A percentile compares a stretch with the other conserved stretches of the same genome.
phyloP scores from a whole-genome alignment of 2,329 filamentous ascomycete species.

The Diplodia seriata region DNA sequence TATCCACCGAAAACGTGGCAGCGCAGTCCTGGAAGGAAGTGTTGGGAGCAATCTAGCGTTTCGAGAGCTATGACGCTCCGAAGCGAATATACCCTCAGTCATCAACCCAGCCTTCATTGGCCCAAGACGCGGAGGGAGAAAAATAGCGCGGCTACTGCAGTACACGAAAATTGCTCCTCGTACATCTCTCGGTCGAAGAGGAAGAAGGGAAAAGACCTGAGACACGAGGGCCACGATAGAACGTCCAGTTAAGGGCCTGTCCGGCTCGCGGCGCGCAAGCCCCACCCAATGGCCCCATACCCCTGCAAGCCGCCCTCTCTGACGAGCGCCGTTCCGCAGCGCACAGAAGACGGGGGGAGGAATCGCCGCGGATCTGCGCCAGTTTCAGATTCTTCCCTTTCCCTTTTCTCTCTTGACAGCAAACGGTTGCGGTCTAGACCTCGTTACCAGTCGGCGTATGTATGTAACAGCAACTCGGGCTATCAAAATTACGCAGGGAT shows the following conservation, averaged over 20 bases:
- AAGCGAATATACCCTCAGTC: not conserved
- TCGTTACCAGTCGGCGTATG: not conserved
- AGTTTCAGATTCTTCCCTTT: not conserved
- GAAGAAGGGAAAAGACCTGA: not conserved
- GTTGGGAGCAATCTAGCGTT: not conserved
- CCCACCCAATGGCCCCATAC: not conserved
- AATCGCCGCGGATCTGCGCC: not conserved
- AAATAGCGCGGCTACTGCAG: not conserved
- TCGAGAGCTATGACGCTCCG: not conserved
- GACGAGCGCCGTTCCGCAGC: not conserved
- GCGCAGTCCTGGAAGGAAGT: not conserved
- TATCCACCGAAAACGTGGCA: not conserved
- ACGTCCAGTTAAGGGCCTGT: not conserved
- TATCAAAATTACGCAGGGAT: not conserved
- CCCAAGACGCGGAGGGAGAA: not conserved
- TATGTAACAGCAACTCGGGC: not conserved
- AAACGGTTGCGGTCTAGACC: not conserved
- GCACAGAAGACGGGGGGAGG: not conserved
- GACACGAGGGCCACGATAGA: not conserved
- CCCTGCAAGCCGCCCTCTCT: not conserved
- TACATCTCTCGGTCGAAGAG: not conserved
- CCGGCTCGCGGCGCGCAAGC: not conserved
- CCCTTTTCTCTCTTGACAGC: not conserved
- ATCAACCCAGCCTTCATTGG: not conserved
- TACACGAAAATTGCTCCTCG: not conserved